Evolutionary conservation across 2,329 filamentous ascomycete genomes (phyloP).

Genomic region (Aureobasidium sp.): DNA sequence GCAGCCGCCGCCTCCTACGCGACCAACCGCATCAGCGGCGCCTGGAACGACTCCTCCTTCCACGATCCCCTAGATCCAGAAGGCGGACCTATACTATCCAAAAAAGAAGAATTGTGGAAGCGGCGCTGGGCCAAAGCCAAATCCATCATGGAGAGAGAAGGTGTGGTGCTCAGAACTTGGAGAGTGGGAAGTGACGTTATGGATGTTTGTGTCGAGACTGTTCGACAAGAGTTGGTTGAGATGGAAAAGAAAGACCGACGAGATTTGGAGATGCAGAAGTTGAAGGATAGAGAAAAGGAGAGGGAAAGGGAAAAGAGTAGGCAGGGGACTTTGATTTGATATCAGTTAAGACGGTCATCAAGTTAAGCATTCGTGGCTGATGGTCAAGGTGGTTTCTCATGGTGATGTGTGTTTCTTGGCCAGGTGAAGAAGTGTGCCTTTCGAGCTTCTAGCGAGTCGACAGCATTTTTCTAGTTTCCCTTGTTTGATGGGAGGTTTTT

Average conservation of each 20-base stretch:
- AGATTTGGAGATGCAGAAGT: constrained; percentile 10
- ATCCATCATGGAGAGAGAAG: constrained; percentile 53
- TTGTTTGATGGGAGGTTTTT: no score
- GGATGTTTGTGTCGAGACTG: constrained; percentile 57
- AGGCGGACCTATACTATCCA: constrained; percentile 41
- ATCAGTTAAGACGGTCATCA: no score
- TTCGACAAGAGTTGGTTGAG: constrained; percentile 48
- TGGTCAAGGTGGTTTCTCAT: no score
- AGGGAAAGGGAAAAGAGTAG: neutral
- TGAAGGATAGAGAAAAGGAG: neutral
- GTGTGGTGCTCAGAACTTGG: constrained; percentile 67
- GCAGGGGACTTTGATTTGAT: neutral
- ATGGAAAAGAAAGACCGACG: constrained; percentile 20
- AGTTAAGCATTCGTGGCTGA: no score
- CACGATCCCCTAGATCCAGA: constrained; percentile 19
- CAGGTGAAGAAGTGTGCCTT: no score
- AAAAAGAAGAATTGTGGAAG: constrained; percentile 66
- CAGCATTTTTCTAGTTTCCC: no score
- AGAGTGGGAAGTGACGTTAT: constrained; percentile 63
- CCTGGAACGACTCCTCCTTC: constrained; percentile 18
- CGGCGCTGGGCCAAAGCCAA: constrained; percentile 61
- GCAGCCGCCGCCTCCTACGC: constrained; percentile 32
- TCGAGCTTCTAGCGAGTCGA: no score
- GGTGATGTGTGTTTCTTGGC: no score
- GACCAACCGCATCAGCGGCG: constrained; percentile 30